These are phyloP conservation scores for Trichosporon inkin DNA, from an alignment of 1,284 basidiomycete genomes.

Conservation along the genomic window DNA sequence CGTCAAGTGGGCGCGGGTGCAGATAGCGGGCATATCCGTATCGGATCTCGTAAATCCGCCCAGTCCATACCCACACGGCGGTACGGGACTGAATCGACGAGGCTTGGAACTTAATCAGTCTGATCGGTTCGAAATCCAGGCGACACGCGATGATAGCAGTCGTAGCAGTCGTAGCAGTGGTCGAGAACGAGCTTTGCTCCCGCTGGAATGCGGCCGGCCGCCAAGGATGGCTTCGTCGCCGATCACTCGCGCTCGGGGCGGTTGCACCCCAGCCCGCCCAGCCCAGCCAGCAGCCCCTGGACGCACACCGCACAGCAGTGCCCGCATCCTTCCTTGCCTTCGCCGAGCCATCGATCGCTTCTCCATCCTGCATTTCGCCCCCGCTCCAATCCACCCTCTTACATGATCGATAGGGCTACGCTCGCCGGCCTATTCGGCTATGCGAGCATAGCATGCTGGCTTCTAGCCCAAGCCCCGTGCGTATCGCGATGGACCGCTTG, in stretches of 20 bases:
- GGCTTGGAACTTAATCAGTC: no score
- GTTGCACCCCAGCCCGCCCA: background rate
- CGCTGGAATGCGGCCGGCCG: no score
- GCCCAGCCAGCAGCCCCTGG: background rate
- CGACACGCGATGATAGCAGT: no score
- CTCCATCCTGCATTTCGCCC: background rate
- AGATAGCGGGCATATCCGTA: no score
- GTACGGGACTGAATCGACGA: no score
- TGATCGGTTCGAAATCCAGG: no score
- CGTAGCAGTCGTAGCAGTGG: no score
- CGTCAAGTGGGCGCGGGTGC: no score
- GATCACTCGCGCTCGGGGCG: background rate
- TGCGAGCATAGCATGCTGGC: constrained; percentile 76
- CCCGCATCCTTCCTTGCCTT: background rate
- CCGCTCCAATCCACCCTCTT: background rate
- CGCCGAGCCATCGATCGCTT: background rate
- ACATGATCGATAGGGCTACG: constrained; percentile 9
- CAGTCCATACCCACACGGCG: no score
- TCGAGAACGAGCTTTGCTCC: no score
- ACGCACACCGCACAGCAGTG: background rate
- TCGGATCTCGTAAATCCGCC: no score
- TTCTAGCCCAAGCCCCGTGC: constrained; percentile 86
- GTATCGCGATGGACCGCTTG: constrained; percentile 44
- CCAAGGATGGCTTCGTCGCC: background rate
- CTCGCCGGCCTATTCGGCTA: constrained; percentile 55